phyloP scores from a whole-genome alignment of 2,329 filamentous ascomycete genomes.

The Fusarium incarnatum region DNA sequence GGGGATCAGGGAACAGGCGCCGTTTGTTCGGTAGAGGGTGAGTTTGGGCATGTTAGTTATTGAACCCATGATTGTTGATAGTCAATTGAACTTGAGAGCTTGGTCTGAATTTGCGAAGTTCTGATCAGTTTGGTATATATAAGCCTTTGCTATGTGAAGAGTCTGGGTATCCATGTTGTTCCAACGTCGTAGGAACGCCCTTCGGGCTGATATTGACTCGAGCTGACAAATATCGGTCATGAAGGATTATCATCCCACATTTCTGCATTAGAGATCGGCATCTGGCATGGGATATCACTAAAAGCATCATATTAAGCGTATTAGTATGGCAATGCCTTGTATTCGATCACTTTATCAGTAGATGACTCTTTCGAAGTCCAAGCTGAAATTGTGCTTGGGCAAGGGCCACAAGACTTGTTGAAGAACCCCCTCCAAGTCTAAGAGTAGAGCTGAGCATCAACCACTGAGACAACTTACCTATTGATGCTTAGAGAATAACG shows the following conservation, averaged over 20 bases:
- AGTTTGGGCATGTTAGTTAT: conserved; percentile 32
- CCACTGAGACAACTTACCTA: neutral
- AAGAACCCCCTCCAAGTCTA: neutral
- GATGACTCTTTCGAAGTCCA: too few species aligned
- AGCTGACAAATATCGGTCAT: conserved; percentile 22
- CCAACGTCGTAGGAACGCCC: conserved; percentile 12
- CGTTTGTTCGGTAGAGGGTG: conserved; percentile 48
- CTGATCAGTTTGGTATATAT: too few species aligned
- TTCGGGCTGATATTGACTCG: neutral
- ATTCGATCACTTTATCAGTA: too few species aligned
- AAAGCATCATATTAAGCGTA: too few species aligned
- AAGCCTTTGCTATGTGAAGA: neutral
- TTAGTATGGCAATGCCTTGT: too few species aligned
- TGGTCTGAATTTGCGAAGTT: too few species aligned
- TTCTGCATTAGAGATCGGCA: neutral
- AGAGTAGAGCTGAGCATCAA: neutral
- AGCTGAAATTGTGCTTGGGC: too few species aligned
- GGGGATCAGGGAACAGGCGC: conserved; percentile 48
- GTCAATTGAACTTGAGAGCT: too few species aligned
- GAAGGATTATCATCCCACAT: neutral
- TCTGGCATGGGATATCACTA: too few species aligned
- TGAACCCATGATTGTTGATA: neutral
- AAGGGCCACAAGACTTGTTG: neutral
- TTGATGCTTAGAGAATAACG: neutral
- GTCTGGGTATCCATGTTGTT: too few species aligned